Evolutionary conservation across 495 filamentous ascomycete species (phyloP).

Genomic region (Usnea hakonensis): DNA sequence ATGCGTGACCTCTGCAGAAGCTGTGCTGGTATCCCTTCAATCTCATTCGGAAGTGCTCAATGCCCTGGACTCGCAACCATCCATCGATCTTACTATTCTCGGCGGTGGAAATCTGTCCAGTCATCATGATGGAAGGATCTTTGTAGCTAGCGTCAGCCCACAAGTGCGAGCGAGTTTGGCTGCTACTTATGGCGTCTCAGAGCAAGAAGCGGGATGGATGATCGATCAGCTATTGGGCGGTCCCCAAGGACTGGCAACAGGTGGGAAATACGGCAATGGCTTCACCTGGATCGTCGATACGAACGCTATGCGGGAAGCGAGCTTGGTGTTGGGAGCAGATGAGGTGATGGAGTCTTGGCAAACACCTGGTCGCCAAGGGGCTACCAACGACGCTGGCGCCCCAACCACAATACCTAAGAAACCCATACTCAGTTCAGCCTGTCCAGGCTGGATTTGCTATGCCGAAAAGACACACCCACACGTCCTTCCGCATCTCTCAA

Average conservation of each 20-base stretch:
- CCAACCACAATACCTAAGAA: conserved; percentile 40
- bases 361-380: conserved; percentile 5
- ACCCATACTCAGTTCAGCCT: conserved; percentile 83
- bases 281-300: conserved; percentile 89
- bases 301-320: conserved; percentile 67
- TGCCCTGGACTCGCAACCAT: conserved; percentile 62
- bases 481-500: conserved; percentile 82
- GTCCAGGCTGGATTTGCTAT: conserved; percentile 98
- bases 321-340: conserved; percentile 71
- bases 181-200: conserved; percentile 65
- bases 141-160: conserved; percentile 85
- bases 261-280: conserved; percentile 61
- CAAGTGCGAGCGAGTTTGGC: conserved; percentile 84
- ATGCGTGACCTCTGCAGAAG: conserved; percentile 95
- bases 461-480: conserved; percentile 95
- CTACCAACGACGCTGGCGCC: conserved; percentile 19
- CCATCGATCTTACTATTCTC: conserved; percentile 27
- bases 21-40: conserved; percentile 85
- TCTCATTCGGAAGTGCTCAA: conserved; percentile 84
- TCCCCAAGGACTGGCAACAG: conserved; percentile 54
- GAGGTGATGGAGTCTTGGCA: conserved; percentile 51
- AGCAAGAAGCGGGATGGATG: conserved; percentile 68
- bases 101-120: conserved; percentile 26
- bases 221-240: conserved; percentile 73
- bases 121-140: conserved; percentile 54